These are phyloP conservation scores for Letharia lupina DNA, from an alignment of 495 filamentous ascomycete species.

Conservation along the genomic window DNA sequence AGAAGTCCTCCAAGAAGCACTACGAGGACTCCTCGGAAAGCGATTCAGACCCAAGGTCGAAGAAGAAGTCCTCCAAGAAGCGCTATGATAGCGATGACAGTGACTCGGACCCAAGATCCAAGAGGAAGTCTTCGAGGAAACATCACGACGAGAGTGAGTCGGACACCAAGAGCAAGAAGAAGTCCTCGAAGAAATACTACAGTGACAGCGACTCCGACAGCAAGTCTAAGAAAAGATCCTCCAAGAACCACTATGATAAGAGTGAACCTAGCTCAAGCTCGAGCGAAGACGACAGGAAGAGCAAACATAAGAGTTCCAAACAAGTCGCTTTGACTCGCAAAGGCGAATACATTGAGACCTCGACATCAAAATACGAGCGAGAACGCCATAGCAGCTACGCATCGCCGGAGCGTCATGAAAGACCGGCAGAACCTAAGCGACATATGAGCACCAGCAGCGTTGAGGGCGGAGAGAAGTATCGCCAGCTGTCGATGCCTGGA, in stretches of 20 bases:
- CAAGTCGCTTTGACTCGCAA: constrained; percentile 16
- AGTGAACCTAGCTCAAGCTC: constrained; percentile 23
- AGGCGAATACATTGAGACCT: constrained; percentile 24
- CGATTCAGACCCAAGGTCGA: constrained; percentile 22
- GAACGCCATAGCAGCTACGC: constrained; percentile 42
- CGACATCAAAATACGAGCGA: constrained; percentile 25
- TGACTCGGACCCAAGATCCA: constrained; percentile 21
- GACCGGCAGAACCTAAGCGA: constrained; percentile 30
- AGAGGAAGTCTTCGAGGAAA: constrained; percentile 7
- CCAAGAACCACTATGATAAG: constrained; percentile 24
- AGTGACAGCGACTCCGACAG: constrained; percentile 23
- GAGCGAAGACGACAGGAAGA: constrained; percentile 22
- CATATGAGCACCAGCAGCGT: constrained; percentile 20
- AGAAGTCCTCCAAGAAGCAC: constrained; percentile 26
- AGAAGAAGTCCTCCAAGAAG: constrained; percentile 26
- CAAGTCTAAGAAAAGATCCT: constrained; percentile 16
- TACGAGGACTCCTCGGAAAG: constrained; percentile 21
- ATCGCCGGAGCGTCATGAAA: constrained; percentile 42
- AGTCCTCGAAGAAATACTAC: constrained; percentile 25
- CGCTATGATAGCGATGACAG: constrained; percentile 22
- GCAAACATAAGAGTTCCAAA: constrained; percentile 15
- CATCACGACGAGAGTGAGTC: constrained; percentile 21
- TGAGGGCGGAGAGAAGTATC: constrained; percentile 26
- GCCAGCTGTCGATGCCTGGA: constrained; percentile 28
- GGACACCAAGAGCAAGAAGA: constrained; percentile 23